These are phyloP conservation scores for Podila verticillata DNA, from an alignment of 192 early-diverging fungal species.

Conservation along the genomic window DNA sequence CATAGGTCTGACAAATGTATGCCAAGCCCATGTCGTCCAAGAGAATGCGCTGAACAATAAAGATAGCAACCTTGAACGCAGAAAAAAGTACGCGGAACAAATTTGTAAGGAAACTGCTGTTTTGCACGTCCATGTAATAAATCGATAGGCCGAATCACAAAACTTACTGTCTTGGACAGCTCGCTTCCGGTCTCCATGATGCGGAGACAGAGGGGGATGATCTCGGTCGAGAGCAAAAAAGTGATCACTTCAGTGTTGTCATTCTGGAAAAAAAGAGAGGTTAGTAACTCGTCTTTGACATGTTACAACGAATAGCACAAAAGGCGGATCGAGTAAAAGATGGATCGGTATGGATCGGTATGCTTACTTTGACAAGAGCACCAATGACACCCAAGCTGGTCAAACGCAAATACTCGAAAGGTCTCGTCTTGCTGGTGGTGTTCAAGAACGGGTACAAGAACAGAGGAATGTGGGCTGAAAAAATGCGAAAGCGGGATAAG, in stretches of 20 bases:
- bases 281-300: background rate
- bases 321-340: background rate
- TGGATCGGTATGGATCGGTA: too few relatives aligned
- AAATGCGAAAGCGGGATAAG: too few relatives aligned
- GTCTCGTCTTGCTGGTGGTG: conserved; percentile 93
- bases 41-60: conserved; percentile 98
- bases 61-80: conserved; percentile 81
- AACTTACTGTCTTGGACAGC: conserved; percentile 87
- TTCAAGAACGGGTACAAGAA: conserved; percentile 99
- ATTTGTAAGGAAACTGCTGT: too few relatives aligned
- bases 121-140: background rate
- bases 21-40: conserved; percentile 91
- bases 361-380: conserved; percentile 88
- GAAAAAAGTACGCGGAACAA: background rate
- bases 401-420: conserved; percentile 95
- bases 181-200: conserved; percentile 99
- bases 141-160: background rate
- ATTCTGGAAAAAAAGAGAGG: conserved; percentile 63
- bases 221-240: conserved; percentile 95
- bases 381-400: conserved; percentile 97
- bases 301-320: background rate
- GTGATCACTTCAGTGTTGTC: conserved; percentile 96
- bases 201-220: conserved; percentile 95
- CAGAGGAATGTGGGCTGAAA: conserved; percentile 92
- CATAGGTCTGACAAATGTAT: conserved; percentile 93